Conservation (phyloP, 805 yeast species). For the Dipodascus geniculatus region DNA sequence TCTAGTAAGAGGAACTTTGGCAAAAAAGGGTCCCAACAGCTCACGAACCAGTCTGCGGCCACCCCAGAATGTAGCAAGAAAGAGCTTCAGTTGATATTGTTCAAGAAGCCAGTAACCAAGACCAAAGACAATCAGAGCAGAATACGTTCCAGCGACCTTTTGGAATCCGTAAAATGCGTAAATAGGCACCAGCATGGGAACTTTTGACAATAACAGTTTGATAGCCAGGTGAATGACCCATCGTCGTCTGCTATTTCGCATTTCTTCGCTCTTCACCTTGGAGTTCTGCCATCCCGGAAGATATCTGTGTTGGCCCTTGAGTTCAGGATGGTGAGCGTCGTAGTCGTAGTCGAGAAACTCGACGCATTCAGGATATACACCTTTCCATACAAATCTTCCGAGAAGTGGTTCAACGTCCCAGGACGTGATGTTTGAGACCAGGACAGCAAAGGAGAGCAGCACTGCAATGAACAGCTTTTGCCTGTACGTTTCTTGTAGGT, state of each 20-base stretch:
- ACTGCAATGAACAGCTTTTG: constrained; percentile 28
- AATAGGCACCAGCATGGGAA: constrained; percentile 31
- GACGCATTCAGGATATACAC: constrained; percentile 12
- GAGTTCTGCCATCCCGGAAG: constrained; percentile 3
- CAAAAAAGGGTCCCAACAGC: constrained; percentile 40
- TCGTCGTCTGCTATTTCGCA: constrained; percentile 5
- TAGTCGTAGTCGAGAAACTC: constrained; percentile 30
- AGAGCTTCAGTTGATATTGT: constrained; percentile 24
- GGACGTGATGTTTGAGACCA: constrained; percentile 13
- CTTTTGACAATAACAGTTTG: constrained; percentile 14
- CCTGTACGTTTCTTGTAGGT: constrained; percentile 26
- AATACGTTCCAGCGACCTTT: constrained; percentile 34
- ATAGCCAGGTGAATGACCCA: not conserved
- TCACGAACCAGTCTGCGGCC: constrained; percentile 34
- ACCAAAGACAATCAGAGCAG: constrained; percentile 30
- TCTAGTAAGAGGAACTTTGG: constrained; percentile 31
- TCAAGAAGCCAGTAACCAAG: constrained; percentile 29
- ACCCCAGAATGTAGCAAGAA: constrained; percentile 37
- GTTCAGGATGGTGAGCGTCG: constrained; percentile 31
- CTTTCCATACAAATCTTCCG: not conserved
- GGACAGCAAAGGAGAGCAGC: constrained; percentile 28
- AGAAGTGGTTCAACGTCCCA: not conserved
- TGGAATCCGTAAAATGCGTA: constrained; percentile 34
- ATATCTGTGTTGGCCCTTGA: constrained; percentile 4
- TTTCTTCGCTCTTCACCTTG: not conserved